phyloP scores from a whole-genome alignment of 208 protist genomes.

The Wallacemonas rigidus region DNA sequence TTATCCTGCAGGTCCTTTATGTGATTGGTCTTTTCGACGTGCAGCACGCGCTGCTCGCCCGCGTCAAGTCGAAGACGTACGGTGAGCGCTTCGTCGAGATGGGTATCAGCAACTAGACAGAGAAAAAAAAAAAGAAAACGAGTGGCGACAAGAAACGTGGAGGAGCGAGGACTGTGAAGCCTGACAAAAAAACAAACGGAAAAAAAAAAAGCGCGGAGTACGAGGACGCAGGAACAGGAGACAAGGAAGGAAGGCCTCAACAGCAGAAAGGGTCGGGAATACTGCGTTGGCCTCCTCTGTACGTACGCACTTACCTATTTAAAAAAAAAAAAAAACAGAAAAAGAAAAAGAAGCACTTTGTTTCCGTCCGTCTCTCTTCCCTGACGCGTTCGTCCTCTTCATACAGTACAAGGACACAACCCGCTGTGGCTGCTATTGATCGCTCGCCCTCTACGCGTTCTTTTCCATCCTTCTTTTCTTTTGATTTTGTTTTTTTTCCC shows the following conservation, averaged over 20 bases:
- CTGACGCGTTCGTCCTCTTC: too few relatives aligned
- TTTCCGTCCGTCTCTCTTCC: too few relatives aligned
- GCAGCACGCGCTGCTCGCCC: conserved; percentile 72
- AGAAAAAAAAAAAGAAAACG: conserved; percentile 27
- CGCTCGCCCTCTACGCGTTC: not conserved
- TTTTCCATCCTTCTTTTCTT: not conserved
- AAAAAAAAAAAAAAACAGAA: not conserved
- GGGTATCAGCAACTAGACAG: conserved; percentile 74
- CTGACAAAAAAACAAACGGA: conserved; percentile 4
- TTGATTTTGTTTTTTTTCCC: not conserved
- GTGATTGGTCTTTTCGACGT: conserved; percentile 80
- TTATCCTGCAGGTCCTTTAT: conserved; percentile 62
- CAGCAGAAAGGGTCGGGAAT: too few relatives aligned
- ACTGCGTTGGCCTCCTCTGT: not conserved
- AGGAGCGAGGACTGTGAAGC: conserved; percentile 7
- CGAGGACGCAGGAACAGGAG: too few relatives aligned
- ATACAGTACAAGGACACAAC: too few relatives aligned
- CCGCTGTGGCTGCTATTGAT: too few relatives aligned
- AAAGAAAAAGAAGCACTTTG: not conserved
- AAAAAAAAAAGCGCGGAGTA: not conserved
- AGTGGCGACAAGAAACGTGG: not conserved
- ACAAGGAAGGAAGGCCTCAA: too few relatives aligned
- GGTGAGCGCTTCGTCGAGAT: conserved; percentile 84
- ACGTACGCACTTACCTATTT: not conserved
- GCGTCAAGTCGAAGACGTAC: conserved; percentile 85